phyloP scores from a whole-genome alignment of 2,329 filamentous ascomycete species.

The Calycina marina region DNA sequence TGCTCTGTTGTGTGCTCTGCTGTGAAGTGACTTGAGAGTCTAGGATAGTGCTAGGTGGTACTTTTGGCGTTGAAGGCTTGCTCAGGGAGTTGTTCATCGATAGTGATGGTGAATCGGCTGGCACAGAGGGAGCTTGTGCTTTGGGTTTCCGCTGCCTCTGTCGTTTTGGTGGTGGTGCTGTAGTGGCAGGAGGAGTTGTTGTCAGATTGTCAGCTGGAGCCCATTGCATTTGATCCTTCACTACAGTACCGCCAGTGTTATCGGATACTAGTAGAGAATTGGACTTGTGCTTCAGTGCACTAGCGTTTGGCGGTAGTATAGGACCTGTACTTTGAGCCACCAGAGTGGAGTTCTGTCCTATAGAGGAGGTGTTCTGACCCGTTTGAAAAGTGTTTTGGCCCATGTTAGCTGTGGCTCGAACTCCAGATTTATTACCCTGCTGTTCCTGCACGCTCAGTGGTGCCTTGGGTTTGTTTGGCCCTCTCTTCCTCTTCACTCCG shows the following conservation, averaged over 20 bases:
- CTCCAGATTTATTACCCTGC: neutral
- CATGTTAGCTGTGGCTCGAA: neutral
- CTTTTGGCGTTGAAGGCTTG: conserved; percentile 13
- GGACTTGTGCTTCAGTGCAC: no score
- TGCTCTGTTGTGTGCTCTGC: conserved; percentile 15
- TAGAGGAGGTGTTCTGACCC: conserved; percentile 3
- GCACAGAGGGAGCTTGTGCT: conserved; percentile 20
- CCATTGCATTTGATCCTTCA: conserved; percentile 18
- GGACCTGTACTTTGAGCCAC: neutral
- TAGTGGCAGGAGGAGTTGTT: conserved; percentile 18
- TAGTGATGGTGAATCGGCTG: conserved; percentile 12
- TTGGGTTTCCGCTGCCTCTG: conserved; percentile 26
- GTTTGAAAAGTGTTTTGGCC: conserved; percentile 1
- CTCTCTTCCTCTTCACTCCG: conserved; percentile 16
- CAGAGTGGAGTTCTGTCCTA: neutral
- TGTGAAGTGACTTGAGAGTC: conserved; percentile 15
- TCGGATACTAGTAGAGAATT: neutral
- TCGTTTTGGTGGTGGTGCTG: no score
- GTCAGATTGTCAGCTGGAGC: conserved; percentile 13
- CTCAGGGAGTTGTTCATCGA: neutral
- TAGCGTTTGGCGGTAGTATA: neutral
- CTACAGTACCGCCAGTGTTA: conserved; percentile 2
- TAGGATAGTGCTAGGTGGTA: conserved; percentile 17
- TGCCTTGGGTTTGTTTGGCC: conserved; percentile 16
- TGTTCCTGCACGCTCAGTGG: neutral